These are phyloP conservation scores for Moricandia arvensis DNA, from an alignment of 345 rosid species.

Conservation along the genomic window DNA sequence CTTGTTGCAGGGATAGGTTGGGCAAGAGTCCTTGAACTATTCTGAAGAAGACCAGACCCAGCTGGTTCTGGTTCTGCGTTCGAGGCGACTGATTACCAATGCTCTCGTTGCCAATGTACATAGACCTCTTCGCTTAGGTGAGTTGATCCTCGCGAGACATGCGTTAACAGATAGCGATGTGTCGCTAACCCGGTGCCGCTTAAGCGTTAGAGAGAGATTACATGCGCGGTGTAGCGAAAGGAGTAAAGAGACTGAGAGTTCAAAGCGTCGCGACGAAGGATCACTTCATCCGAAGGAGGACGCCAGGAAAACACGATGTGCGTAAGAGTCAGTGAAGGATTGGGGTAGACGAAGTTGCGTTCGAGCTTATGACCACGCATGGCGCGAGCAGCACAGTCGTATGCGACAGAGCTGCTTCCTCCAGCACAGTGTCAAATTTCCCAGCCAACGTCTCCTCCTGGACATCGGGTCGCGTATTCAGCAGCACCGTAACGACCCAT, in stretches of 20 bases:
- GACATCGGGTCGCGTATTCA: conserved; percentile 90
- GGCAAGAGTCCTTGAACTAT: conserved; percentile 69
- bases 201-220: conserved; percentile 11
- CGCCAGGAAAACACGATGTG: conserved; percentile 29
- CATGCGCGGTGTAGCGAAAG: conserved; percentile 9
- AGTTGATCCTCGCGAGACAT: conserved; percentile 17
- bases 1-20: conserved; percentile 26
- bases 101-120: conserved; percentile 19
- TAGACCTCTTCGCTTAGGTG: conserved; percentile 35
- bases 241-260: conserved; percentile 35
- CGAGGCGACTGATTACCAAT: conserved; percentile 48
- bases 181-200: conserved; percentile 12
- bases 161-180: conserved; percentile 1
- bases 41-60: conserved; percentile 77
- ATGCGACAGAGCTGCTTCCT: conserved; percentile 96
- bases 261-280: conserved; percentile 56
- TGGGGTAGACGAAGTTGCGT: conserved; percentile 83
- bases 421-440: conserved; percentile 95
- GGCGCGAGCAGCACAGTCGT: conserved; percentile 88
- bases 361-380: conserved; percentile 88
- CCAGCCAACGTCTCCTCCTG: conserved; percentile 90
- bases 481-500: conserved; percentile 98
- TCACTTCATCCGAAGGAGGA: conserved; percentile 55
- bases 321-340: conserved; percentile 27
- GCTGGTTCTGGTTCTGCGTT: conserved; percentile 56